A percentile compares a stretch with the other conserved stretches of the same genome.
Conservation (phyloP, 2,329 filamentous ascomycete genomes). For the Colletotrichum truncatum region DNA sequence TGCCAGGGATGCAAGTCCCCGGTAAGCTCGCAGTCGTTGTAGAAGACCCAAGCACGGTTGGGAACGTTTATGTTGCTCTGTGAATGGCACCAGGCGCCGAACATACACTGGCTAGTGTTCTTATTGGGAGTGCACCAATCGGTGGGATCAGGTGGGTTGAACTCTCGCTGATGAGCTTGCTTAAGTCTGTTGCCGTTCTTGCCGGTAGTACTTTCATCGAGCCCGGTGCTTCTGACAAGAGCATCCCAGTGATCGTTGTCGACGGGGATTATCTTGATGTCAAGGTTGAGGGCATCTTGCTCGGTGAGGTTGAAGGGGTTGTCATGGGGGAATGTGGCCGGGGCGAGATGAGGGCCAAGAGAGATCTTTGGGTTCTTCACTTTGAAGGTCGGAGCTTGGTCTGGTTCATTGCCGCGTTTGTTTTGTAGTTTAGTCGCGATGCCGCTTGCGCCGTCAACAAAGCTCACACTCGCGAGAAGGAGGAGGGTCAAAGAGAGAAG, state of each 20-base stretch:
- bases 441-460: background rate
- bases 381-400: background rate
- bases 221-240: constrained; percentile 1
- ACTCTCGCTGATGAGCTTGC: background rate
- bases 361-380: background rate
- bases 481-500: background rate
- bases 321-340: constrained; percentile 3
- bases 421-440: background rate
- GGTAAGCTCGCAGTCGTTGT: constrained; percentile 10
- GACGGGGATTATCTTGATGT: constrained; percentile 18
- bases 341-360: constrained; percentile 7
- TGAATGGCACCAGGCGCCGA: constrained; percentile 22
- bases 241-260: constrained; percentile 11
- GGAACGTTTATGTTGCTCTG: background rate
- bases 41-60: constrained; percentile 23
- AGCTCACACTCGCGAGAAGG: background rate
- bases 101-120: constrained; percentile 2
- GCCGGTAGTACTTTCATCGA: background rate
- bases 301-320: constrained; percentile 19
- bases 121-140: constrained; percentile 21
- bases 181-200: background rate
- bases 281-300: constrained; percentile 13
- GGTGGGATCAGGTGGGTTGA: constrained; percentile 5
- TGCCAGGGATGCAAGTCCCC: constrained; percentile 4
- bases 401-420: no score